These are phyloP conservation scores for Jamesozyma jinghongensis DNA, from an alignment of 805 yeast species.

Conservation along the genomic window DNA sequence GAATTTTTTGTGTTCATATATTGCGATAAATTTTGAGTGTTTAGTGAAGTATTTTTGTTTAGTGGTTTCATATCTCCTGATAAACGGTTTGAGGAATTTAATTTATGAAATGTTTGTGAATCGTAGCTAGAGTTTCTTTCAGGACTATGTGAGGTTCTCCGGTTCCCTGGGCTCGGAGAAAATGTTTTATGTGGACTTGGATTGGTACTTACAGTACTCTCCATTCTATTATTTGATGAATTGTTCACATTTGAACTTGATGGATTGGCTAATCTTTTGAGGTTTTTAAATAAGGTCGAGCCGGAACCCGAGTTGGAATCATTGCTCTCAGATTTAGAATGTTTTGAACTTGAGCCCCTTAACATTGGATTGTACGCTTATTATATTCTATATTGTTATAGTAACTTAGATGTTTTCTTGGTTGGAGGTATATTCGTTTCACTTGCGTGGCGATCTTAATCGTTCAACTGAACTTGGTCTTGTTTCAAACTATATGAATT, in stretches of 20 bases:
- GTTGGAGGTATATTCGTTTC: too few species aligned
- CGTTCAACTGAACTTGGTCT: too few species aligned
- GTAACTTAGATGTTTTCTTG: too few species aligned
- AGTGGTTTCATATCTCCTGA: conserved; percentile 13
- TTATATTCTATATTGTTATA: background rate
- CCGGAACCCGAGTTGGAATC: conserved; percentile 11
- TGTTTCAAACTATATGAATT: too few species aligned
- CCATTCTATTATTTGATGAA: conserved; percentile 4
- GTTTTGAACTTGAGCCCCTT: conserved; percentile 4
- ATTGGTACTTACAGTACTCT: conserved; percentile 3
- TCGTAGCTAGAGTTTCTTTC: background rate
- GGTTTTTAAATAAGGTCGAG: conserved; percentile 19
- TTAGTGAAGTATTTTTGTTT: conserved; percentile 22
- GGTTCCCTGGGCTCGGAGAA: too few species aligned
- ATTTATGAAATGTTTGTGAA: background rate
- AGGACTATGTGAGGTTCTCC: background rate
- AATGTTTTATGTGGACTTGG: background rate
- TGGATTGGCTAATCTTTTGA: conserved; percentile 22
- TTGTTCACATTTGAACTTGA: background rate
- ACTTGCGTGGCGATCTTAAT: too few species aligned
- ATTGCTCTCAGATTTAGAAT: conserved; percentile 7
- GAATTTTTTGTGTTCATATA: conserved; percentile 13
- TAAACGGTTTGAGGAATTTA: background rate
- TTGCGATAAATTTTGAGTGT: conserved; percentile 24
- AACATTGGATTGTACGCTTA: conserved; percentile 4